phyloP scores from a whole-genome alignment of 352 stramenopile species.

The Nothophytophthora sp. region DNA sequence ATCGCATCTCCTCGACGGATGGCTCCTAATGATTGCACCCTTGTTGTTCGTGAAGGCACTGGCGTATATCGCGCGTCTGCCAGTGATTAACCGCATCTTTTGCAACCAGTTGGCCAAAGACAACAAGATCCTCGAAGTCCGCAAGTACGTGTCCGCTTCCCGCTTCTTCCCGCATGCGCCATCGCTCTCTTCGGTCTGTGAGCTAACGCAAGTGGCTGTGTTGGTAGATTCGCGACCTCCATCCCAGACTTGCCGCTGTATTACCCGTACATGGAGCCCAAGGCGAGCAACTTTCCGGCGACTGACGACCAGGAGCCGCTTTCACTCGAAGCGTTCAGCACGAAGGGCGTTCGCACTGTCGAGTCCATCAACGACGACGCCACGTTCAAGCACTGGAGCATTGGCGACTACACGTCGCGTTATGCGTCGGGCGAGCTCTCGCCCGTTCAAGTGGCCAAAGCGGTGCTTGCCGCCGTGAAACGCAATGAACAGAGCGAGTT shows the following conservation, averaged over 20 bases:
- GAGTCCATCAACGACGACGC: constrained; percentile 1
- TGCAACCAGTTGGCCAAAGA: constrained; percentile 48
- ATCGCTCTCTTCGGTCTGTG: neutral
- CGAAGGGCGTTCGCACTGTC: constrained; percentile 14
- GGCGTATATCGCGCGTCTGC: constrained; percentile 44
- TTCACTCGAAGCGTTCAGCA: constrained; percentile 34
- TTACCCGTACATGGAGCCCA: constrained; percentile 71
- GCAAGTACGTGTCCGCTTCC: constrained; percentile 30
- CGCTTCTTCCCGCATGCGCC: neutral
- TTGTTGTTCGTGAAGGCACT: constrained; percentile 18
- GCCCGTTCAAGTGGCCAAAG: constrained; percentile 71
- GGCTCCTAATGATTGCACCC: neutral
- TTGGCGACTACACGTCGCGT: constrained; percentile 63
- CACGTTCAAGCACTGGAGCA: constrained; percentile 69
- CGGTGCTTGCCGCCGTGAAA: constrained; percentile 56
- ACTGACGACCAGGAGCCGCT: constrained; percentile 13
- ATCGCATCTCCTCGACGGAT: too few species aligned
- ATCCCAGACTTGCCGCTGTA: constrained; percentile 79
- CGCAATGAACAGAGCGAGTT: constrained; percentile 48
- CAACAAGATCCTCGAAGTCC: constrained; percentile 66
- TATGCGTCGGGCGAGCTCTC: constrained; percentile 47
- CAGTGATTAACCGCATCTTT: constrained; percentile 50
- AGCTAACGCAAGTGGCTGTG: neutral
- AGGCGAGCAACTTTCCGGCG: constrained; percentile 22
- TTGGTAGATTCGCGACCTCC: constrained; percentile 47